A percentile compares a stretch with the other conserved stretches of the same genome.
phyloP scores from a whole-genome alignment of 2,329 filamentous ascomycete genomes.

The Aureobasidium sp. region DNA sequence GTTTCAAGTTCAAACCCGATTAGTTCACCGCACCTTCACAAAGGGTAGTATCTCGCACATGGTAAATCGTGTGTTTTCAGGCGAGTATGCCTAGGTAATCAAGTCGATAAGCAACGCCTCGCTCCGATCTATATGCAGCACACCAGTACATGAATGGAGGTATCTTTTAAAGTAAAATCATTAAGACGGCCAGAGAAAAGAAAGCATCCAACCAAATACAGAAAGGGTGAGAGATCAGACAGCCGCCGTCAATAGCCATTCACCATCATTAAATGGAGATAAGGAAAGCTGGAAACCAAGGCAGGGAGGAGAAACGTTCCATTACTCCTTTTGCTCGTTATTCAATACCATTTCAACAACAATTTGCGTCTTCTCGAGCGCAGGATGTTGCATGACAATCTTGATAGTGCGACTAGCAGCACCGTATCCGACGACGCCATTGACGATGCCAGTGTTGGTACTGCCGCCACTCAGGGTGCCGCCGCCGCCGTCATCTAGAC shows the following conservation, averaged over 20 bases:
- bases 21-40: neutral
- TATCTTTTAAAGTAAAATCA: conserved; percentile 1
- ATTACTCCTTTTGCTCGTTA: conserved; percentile 51
- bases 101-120: neutral
- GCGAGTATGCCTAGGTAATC: neutral
- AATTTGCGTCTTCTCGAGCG: conserved; percentile 74
- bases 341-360: conserved; percentile 90
- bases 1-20: neutral
- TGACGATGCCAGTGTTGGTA: conserved; percentile 26
- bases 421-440: conserved; percentile 28
- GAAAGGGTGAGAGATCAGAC: neutral
- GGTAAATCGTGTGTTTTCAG: neutral
- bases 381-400: conserved; percentile 90
- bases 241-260: neutral
- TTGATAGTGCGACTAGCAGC: conserved; percentile 67
- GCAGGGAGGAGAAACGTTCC: neutral
- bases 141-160: conserved; percentile 1
- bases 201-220: neutral
- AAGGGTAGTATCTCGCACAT: neutral
- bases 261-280: neutral
- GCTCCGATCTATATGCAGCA: conserved; percentile 6
- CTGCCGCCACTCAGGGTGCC: conserved; percentile 47
- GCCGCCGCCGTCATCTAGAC: conserved; percentile 75
- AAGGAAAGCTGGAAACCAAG: neutral
- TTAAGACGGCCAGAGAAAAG: neutral